phyloP scores from a whole-genome alignment of 805 yeast genomes.

The Saccharomycopsis malanga region DNA sequence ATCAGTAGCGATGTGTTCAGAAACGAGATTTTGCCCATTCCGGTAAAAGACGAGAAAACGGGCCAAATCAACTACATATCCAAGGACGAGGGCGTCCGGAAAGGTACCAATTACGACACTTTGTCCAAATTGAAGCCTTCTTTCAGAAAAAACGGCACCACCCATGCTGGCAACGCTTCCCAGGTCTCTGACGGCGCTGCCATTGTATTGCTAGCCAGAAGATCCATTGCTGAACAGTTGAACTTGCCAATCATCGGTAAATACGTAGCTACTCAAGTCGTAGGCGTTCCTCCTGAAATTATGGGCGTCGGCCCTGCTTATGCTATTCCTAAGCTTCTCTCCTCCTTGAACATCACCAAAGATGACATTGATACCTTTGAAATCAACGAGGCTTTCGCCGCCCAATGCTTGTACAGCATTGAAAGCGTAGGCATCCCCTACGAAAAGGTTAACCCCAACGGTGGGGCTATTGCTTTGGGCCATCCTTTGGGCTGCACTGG shows the following conservation, averaged over 20 bases:
- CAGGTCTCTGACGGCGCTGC: slow-evolving; percentile 97
- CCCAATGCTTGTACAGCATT: slow-evolving; percentile 80
- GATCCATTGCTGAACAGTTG: slow-evolving; percentile 73
- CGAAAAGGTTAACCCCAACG: slow-evolving; percentile 77
- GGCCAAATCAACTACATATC: slow-evolving; percentile 33
- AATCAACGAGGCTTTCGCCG: slow-evolving; percentile 95
- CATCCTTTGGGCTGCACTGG: slow-evolving; percentile 92
- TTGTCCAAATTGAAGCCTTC: slow-evolving; percentile 79
- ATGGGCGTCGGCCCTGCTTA: slow-evolving; percentile 98
- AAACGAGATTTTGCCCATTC: slow-evolving; percentile 83
- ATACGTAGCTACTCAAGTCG: slow-evolving; percentile 69
- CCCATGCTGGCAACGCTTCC: slow-evolving; percentile 95
- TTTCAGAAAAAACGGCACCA: slow-evolving; percentile 72
- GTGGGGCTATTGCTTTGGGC: slow-evolving; percentile 96
- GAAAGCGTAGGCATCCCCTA: slow-evolving; percentile 57
- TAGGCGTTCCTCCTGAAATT: slow-evolving; percentile 94
- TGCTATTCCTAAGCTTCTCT: slow-evolving; percentile 82
- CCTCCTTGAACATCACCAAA: slow-evolving; percentile 49
- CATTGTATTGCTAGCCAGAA: slow-evolving; percentile 74
- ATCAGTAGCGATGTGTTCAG: slow-evolving; percentile 65
- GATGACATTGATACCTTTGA: slow-evolving; percentile 73
- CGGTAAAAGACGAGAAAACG: slow-evolving; percentile 38
- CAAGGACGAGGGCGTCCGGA: slow-evolving; percentile 86
- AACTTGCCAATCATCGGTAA: slow-evolving; percentile 72
- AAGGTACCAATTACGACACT: slow-evolving; percentile 72